Evolutionary conservation across 495 filamentous ascomycete genomes (phyloP), one percentile per base, ranked within the genome.

Genomic region (Chaetomium tenue): DNA sequence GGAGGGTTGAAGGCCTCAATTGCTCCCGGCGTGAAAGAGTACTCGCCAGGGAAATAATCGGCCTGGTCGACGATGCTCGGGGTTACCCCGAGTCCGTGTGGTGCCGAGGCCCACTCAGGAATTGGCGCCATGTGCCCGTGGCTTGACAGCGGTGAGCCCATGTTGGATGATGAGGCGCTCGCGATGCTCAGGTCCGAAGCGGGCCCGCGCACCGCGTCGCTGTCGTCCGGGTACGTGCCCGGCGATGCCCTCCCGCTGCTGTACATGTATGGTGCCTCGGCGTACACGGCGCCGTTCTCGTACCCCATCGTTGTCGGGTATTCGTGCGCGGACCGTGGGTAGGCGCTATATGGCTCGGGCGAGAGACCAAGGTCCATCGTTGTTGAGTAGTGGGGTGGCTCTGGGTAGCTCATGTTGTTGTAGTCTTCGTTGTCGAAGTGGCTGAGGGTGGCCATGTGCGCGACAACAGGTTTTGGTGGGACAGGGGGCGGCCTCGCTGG

Each of bases 151-250:
- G 92, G 92, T 11, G 92, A 97, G 39, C 88, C 90, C 68, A 91
- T 88, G 39, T 87, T 83, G 5, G 92, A 96, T 2, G 92, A 94
- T 18, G 90, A 83, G 15, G 88, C 87, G 16, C 91, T 94, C 28
- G 89, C 87, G 60, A 88, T 90, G 18, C 89, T 92, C 54, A 92
- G 73, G 81, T 82, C 78, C 68, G 82, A 81, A 76, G 78, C 68
- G 69, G 82, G 71, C 64, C 80, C 64, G 80, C 83, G 65, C 72
- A 3, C 30, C 6, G 83, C 61, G 37, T 80, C 79, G 58, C 70
- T 56, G 48, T 81, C 78, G 56, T 84, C 81, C 22, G 73, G 64
- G 63, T 78, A 82, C 61, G 76, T 66, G 53, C 74, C 68, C 20
- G 80, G 78, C 18, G 78, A 79, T 23, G 76, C 69, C 57, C 65